phyloP scores from a whole-genome alignment of 2,329 filamentous ascomycete species.

The Dactylellina leptospora region DNA sequence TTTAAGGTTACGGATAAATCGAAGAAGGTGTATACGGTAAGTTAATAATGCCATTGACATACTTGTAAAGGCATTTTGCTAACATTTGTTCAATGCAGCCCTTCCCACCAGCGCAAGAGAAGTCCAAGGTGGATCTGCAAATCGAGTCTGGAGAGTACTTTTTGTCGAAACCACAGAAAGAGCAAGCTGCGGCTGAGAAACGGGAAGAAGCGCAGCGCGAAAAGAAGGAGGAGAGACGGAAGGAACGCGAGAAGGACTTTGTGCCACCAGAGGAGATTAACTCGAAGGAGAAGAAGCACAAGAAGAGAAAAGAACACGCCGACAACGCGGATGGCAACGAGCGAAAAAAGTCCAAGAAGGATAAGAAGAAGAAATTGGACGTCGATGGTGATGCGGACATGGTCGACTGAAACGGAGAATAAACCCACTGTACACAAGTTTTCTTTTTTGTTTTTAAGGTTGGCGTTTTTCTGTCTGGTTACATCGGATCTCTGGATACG shows the following conservation, averaged over 20 bases:
- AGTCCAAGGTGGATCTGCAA: constrained; percentile 98
- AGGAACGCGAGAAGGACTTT: constrained; percentile 84
- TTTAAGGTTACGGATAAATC: constrained; percentile 88
- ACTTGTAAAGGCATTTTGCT: constrained; percentile 14
- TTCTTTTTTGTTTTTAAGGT: constrained; percentile 19
- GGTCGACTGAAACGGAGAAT: constrained; percentile 13
- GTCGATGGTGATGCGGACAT: constrained; percentile 23
- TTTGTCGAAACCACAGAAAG: constrained; percentile 89
- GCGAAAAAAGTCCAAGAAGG: constrained; percentile 42
- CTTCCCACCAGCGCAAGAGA: constrained; percentile 94
- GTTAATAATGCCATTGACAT: neutral
- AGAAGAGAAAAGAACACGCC: constrained; percentile 44
- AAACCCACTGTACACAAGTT: neutral
- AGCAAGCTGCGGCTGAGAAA: constrained; percentile 79
- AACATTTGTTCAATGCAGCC: constrained; percentile 63
- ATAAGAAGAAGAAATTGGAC: constrained; percentile 48
- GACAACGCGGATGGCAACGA: constrained; percentile 17
- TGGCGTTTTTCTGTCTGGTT: constrained; percentile 44
- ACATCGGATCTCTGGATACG: constrained; percentile 10
- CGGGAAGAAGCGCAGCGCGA: constrained; percentile 83
- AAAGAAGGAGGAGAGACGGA: constrained; percentile 87
- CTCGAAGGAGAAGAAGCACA: constrained; percentile 45
- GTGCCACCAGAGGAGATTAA: constrained; percentile 78
- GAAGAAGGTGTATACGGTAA: constrained; percentile 85
- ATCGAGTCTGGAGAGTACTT: constrained; percentile 99